Evolutionary conservation across 495 filamentous ascomycete species (phyloP).

Genomic region (Letharia lupina): DNA sequence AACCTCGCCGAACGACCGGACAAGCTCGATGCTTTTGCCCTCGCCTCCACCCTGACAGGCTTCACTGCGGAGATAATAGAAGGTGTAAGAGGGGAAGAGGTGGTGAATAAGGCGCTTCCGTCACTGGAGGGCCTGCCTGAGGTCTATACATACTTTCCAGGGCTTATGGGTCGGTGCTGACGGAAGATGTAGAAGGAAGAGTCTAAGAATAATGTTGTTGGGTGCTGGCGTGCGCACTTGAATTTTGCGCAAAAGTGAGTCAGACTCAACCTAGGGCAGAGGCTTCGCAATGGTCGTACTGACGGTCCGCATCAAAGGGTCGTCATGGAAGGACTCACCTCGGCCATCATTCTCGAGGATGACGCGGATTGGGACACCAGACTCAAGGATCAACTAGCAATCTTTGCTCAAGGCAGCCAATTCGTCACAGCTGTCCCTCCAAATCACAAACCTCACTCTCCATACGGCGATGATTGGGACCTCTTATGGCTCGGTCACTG

Average conservation of each 20-base stretch:
- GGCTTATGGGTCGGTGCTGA: neutral
- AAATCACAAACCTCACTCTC: conserved; percentile 30
- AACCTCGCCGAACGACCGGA: conserved; percentile 53
- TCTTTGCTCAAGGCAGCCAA: conserved; percentile 39
- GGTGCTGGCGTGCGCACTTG: conserved; percentile 37
- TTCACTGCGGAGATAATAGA: conserved; percentile 48
- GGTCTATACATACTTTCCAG: neutral
- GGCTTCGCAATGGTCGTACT: conserved; percentile 12
- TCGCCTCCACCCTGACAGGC: conserved; percentile 44
- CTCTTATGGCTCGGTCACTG: conserved; percentile 50
- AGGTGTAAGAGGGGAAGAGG: conserved; percentile 39
- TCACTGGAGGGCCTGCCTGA: conserved; percentile 12
- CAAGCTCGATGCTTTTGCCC: conserved; percentile 50
- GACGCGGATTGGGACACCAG: conserved; percentile 51
- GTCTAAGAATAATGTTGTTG: conserved; percentile 24
- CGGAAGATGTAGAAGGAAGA: neutral
- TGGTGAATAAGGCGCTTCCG: conserved; percentile 35
- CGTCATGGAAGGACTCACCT: conserved; percentile 37
- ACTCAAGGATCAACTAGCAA: conserved; percentile 41
- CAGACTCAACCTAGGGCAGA: neutral
- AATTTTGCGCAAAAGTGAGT: conserved; percentile 29
- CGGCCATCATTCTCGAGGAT: conserved; percentile 50
- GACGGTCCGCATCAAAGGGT: conserved; percentile 25
- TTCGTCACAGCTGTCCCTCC: conserved; percentile 18
- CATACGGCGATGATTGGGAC: conserved; percentile 54